phyloP scores from a whole-genome alignment of 805 yeast genomes.

The Priceomyces melissophilus region DNA sequence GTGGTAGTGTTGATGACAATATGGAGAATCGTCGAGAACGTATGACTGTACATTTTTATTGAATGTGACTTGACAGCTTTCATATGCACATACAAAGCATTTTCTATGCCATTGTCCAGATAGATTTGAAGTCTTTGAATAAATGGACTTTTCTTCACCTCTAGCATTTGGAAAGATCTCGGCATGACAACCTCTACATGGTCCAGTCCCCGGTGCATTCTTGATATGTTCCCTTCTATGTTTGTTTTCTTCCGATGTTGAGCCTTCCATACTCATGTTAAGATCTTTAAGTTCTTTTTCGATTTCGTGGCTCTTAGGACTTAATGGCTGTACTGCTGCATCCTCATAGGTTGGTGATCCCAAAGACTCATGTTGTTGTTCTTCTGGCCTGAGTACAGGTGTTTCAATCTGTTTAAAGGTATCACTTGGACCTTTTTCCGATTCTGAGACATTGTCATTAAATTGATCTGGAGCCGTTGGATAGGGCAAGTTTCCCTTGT shows the following conservation, averaged over 20 bases:
- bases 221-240: not conserved
- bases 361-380: not conserved
- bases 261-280: slow-evolving; percentile 16
- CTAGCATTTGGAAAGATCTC: slow-evolving; percentile 42
- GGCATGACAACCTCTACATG: slow-evolving; percentile 70
- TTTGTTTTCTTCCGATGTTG: not conserved
- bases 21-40: slow-evolving; percentile 75
- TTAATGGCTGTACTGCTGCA: slow-evolving; percentile 25
- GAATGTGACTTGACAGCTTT: slow-evolving; percentile 54
- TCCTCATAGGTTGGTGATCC: not conserved
- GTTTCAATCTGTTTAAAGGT: slow-evolving; percentile 2
- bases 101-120: slow-evolving; percentile 92
- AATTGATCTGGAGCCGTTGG: slow-evolving; percentile 1
- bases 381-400: not conserved
- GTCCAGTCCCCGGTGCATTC: slow-evolving; percentile 64
- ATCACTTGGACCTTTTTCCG: too few species aligned
- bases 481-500: slow-evolving; percentile 1
- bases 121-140: slow-evolving; percentile 79
- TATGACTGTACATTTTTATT: slow-evolving; percentile 65
- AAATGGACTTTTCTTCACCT: slow-evolving; percentile 57
- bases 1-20: slow-evolving; percentile 79
- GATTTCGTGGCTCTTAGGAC: slow-evolving; percentile 31
- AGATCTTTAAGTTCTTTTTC: slow-evolving; percentile 30
- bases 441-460: not conserved
- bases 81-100: slow-evolving; percentile 69